These are phyloP conservation scores for Alternaria postmessia DNA, from an alignment of 2,329 filamentous ascomycete species.

Conservation along the genomic window DNA sequence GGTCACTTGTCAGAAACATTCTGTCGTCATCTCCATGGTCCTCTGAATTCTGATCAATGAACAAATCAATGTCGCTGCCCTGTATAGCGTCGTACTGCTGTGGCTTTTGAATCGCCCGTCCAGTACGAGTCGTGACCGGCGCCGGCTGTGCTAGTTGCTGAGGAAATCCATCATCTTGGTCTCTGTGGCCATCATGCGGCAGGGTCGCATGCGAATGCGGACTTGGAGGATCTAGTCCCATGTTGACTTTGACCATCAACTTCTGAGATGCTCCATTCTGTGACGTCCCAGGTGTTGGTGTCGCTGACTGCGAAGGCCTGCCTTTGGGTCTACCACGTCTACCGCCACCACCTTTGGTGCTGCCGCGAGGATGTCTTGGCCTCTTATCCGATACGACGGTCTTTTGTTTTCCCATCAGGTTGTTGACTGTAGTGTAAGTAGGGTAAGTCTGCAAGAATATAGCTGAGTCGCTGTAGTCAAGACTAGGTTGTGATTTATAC, in stretches of 20 bases:
- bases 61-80: constrained; percentile 7
- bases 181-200: not conserved
- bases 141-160: not conserved
- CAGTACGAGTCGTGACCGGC: constrained; percentile 7
- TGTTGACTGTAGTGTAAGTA: too few relatives aligned
- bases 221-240: too few relatives aligned
- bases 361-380: not conserved
- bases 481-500: not conserved
- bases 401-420: constrained; percentile 2
- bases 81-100: not conserved
- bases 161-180: not conserved
- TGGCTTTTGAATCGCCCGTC: constrained; percentile 1
- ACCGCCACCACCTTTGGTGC: not conserved
- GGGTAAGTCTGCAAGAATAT: not conserved
- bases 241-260: not conserved
- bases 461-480: not conserved
- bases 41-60: not conserved
- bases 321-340: not conserved
- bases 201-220: not conserved
- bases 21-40: not conserved
- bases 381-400: not conserved
- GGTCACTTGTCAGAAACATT: not conserved
- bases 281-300: not conserved
- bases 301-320: not conserved
- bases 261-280: not conserved